Percentiles rank a stretch among this genome's conserved stretches.
Evolutionary conservation across 208 protist species (phyloP).

Genomic region (Sergeia podlipaevii): DNA sequence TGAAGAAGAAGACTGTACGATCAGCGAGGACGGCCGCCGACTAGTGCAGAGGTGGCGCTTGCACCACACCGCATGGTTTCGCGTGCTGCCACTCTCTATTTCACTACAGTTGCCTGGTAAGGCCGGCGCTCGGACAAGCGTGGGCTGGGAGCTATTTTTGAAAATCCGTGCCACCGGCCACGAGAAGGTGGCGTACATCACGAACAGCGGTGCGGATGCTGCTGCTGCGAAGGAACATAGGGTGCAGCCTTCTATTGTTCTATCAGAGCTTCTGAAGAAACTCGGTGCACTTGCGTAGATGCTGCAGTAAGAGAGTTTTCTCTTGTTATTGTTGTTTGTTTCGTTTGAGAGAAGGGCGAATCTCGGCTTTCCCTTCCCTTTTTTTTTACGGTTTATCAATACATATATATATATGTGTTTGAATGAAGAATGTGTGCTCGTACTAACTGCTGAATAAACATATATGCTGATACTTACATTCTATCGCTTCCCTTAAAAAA

Average conservation of each 20-base stretch:
- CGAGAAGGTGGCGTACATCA: constrained; percentile 53
- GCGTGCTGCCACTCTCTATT: constrained; percentile 48
- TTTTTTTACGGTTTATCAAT: too few relatives aligned
- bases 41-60: constrained; percentile 41
- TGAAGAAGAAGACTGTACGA: too few relatives aligned
- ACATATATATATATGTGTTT: too few relatives aligned
- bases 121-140: not conserved
- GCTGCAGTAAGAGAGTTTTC: too few relatives aligned
- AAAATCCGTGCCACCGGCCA: constrained; percentile 28
- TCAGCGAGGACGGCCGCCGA: constrained; percentile 11
- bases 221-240: constrained; percentile 22
- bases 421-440: too few relatives aligned
- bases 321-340: not conserved
- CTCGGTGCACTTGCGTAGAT: too few relatives aligned
- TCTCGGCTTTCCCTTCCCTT: too few relatives aligned
- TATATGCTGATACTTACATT: too few relatives aligned
- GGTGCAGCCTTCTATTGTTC: constrained; percentile 48
- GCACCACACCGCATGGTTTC: constrained; percentile 40
- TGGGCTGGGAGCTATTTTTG: constrained; percentile 38
- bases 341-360: too few relatives aligned
- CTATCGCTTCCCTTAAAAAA: too few relatives aligned
- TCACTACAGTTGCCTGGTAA: constrained; percentile 42
- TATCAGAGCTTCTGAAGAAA: constrained; percentile 21
- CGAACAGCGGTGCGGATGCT: constrained; percentile 24
- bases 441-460: too few relatives aligned